Conservation (phyloP, 495 filamentous ascomycete genomes). For the Podospora pseudocomata region DNA sequence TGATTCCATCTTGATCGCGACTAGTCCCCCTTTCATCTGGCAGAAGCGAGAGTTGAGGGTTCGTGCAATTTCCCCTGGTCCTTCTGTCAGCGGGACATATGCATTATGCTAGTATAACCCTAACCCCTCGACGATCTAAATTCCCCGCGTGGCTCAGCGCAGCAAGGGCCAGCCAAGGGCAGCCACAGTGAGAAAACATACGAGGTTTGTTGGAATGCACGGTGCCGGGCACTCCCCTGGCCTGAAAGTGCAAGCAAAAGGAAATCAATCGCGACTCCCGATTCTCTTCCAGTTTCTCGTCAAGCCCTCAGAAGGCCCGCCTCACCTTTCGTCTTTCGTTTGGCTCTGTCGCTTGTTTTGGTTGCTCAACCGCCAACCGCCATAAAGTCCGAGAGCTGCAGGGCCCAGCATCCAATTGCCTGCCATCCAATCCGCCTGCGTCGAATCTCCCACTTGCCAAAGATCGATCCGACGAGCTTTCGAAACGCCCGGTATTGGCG, state of each 20-base stretch:
- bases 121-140: conserved; percentile 6
- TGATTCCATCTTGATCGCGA: not conserved
- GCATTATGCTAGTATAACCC: conserved; percentile 8
- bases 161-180: not conserved
- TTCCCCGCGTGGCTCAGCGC: not conserved
- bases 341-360: conserved; percentile 1
- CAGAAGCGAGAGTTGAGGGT: not conserved
- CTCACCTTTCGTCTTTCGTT: conserved; percentile 16
- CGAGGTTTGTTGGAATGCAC: not conserved
- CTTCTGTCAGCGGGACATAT: not conserved
- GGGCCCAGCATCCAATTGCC: not conserved
- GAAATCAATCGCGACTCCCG: not conserved
- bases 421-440: conserved; percentile 1
- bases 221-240: not conserved
- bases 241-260: not conserved
- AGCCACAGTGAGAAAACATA: not conserved
- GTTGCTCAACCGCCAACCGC: not conserved
- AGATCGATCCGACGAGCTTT: not conserved
- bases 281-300: not conserved
- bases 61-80: conserved; percentile 8
- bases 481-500: conserved; percentile 17
- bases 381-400: not conserved
- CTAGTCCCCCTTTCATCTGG: not conserved
- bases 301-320: not conserved
- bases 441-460: conserved; percentile 4